phyloP scores from a whole-genome alignment of 108 stramenopile genomes.

The Nitzschia palea region DNA sequence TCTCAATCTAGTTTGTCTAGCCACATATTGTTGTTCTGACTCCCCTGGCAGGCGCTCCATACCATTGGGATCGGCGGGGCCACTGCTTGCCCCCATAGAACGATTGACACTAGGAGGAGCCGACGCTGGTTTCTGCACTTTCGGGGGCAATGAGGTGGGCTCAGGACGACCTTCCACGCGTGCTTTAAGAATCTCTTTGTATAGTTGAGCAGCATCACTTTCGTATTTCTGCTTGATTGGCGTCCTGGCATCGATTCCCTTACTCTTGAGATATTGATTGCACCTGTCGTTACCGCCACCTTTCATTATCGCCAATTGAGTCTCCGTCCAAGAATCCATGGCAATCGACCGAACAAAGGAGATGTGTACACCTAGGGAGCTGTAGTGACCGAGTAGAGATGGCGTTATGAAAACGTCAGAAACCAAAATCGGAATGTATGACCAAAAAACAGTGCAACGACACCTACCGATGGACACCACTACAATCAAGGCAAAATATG shows the following conservation, averaged over 20 bases:
- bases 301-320: conserved; percentile 83
- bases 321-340: conserved; percentile 96
- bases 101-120: conserved; percentile 22
- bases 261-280: conserved; percentile 55
- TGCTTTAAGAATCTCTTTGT: conserved; percentile 83
- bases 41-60: conserved; percentile 92
- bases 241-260: conserved; percentile 59
- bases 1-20: conserved; percentile 86
- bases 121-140: conserved; percentile 27
- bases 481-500: conserved; percentile 97
- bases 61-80: conserved; percentile 68
- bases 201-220: conserved; percentile 80
- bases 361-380: conserved; percentile 94
- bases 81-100: conserved; percentile 29
- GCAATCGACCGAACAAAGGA: conserved; percentile 96
- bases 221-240: conserved; percentile 87
- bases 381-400: conserved; percentile 11
- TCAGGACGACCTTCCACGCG: conserved; percentile 78
- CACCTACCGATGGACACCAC: conserved; percentile 92
- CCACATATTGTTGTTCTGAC: conserved; percentile 88
- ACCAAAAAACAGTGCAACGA: not conserved
- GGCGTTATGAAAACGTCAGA: not conserved
- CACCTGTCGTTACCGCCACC: conserved; percentile 82
- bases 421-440: not conserved
- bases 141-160: conserved; percentile 67